Evolutionary conservation across 2,329 filamentous ascomycete species (phyloP).

Genomic region (Parascedosporium putredinis): DNA sequence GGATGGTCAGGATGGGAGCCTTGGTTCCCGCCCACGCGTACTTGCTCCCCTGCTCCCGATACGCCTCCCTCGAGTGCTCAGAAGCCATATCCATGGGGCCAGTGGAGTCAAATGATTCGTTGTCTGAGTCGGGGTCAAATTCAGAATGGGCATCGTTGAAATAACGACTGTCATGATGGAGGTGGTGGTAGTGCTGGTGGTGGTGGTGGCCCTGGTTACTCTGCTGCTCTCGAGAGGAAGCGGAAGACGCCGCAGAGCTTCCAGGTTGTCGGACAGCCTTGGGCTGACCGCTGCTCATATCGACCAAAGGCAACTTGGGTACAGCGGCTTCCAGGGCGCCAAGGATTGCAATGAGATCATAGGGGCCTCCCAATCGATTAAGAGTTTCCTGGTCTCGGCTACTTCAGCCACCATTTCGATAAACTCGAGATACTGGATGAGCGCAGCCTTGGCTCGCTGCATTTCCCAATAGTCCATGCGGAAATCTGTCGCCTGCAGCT

Average conservation of each 20-base stretch:
- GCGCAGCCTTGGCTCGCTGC: slow-evolving; percentile 89
- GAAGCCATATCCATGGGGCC: slow-evolving; percentile 31
- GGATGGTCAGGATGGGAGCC: slow-evolving; percentile 81
- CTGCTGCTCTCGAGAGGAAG: slow-evolving; percentile 21
- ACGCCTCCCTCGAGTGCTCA: slow-evolving; percentile 2
- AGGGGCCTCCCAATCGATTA: slow-evolving; percentile 90
- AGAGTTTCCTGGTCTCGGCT: slow-evolving; percentile 67
- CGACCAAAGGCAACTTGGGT: slow-evolving; percentile 63
- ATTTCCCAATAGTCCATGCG: slow-evolving; percentile 95
- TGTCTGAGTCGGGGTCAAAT: slow-evolving; percentile 4
- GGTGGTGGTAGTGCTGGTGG: slow-evolving; percentile 19
- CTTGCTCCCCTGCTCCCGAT: slow-evolving; percentile 47
- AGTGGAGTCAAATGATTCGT: slow-evolving; percentile 20
- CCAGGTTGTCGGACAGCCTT: slow-evolving; percentile 17
- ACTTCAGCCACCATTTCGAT: slow-evolving; percentile 83
- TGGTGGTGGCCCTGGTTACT: slow-evolving; percentile 16
- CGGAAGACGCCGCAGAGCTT: slow-evolving; percentile 18
- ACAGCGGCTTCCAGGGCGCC: slow-evolving; percentile 82
- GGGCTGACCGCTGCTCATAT: slow-evolving; percentile 19
- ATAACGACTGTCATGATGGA: slow-evolving; percentile 15
- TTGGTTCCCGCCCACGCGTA: slow-evolving; percentile 70
- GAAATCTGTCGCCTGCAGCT: slow-evolving; percentile 73
- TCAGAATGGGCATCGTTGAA: slow-evolving; percentile 1
- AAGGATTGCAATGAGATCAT: slow-evolving; percentile 78
- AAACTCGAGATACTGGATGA: slow-evolving; percentile 91